phyloP scores from a whole-genome alignment of 192 early-diverging fungal genomes.

The Blastocladiella britannica region DNA sequence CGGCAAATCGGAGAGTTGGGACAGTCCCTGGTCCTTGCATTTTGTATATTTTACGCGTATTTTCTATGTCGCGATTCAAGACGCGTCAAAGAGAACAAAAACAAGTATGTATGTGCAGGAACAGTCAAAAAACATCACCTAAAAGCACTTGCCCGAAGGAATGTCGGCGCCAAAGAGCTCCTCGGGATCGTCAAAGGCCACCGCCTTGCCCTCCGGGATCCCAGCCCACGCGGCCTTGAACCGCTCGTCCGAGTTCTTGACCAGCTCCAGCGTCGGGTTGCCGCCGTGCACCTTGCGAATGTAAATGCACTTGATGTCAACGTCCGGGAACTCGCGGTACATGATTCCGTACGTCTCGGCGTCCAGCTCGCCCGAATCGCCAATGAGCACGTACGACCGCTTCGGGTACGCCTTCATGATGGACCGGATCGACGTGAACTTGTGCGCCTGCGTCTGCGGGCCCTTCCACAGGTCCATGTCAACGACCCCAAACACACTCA shows the following conservation, averaged over 20 bases:
- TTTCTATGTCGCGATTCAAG: too few relatives aligned
- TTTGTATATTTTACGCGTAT: too few relatives aligned
- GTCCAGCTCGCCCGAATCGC: neutral
- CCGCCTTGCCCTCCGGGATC: neutral
- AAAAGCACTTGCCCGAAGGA: too few relatives aligned
- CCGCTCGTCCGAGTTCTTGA: neutral
- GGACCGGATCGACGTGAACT: neutral
- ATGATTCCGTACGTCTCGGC: neutral
- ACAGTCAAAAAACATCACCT: too few relatives aligned
- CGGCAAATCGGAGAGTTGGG: too few relatives aligned
- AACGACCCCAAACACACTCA: neutral
- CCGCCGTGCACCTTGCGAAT: neutral
- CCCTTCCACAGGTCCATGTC: neutral
- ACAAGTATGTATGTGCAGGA: too few relatives aligned
- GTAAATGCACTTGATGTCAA: neutral
- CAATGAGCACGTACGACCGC: neutral
- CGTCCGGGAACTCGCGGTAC: neutral
- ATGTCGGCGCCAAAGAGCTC: too few relatives aligned
- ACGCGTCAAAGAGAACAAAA: too few relatives aligned
- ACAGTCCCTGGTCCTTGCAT: too few relatives aligned
- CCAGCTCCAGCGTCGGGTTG: neutral
- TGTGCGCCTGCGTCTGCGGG: neutral
- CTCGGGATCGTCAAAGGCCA: neutral
- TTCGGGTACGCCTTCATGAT: neutral
- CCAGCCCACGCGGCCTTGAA: neutral